These are phyloP conservation scores for Dipsacomyces acuminosporus DNA, from an alignment of 371 early-diverging fungal species.

Conservation along the genomic window DNA sequence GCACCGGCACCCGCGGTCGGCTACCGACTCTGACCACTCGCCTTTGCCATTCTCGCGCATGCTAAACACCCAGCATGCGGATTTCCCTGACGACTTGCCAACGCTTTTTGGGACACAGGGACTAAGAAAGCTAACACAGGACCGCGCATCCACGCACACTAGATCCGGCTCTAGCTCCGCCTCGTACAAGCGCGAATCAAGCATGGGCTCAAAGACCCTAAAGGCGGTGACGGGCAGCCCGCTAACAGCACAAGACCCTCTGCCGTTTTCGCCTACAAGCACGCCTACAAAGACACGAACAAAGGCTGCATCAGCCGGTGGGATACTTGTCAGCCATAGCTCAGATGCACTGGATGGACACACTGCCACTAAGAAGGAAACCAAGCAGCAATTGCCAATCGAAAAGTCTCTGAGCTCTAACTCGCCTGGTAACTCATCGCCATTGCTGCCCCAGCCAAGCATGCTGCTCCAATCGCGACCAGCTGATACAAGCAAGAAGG, in stretches of 20 bases:
- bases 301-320: not conserved
- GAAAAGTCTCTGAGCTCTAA: not conserved
- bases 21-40: too few relatives aligned
- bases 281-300: not conserved
- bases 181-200: not conserved
- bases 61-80: not conserved
- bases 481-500: not conserved
- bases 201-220: too few relatives aligned
- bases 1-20: too few relatives aligned
- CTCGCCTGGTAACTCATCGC: not conserved
- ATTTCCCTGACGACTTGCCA: not conserved
- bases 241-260: too few relatives aligned
- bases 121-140: not conserved
- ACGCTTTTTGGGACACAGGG: not conserved
- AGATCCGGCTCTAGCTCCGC: too few relatives aligned
- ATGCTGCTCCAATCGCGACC: constrained; percentile 3
- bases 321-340: not conserved
- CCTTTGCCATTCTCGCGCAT: too few relatives aligned
- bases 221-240: too few relatives aligned
- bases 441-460: constrained; percentile 6
- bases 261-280: not conserved
- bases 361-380: too few relatives aligned
- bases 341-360: too few relatives aligned
- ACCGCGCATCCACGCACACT: not conserved
- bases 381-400: not conserved